Evolutionary conservation across 78 protist species (phyloP).

Genomic region (Dictyostelium discoideum): dicty_2.7 NC_007088.5:3986001-3986500

Average conservation of each 20-base stretch:
- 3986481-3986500: conserved; percentile 57
- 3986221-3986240: conserved; percentile 25
- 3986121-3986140: not conserved
- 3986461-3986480: conserved; percentile 34
- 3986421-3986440: not conserved
- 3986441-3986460: conserved; percentile 1
- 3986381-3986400: conserved; percentile 13
- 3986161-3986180: not conserved
- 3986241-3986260: conserved; percentile 4
- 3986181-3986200: conserved; percentile 23
- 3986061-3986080: conserved; percentile 8
- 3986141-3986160: not conserved
- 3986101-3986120: no score
- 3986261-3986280: not conserved
- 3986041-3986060: not conserved
- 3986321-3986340: not conserved
- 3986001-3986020: conserved; percentile 1
- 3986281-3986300: not conserved
- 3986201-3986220: conserved; percentile 8
- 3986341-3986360: conserved; percentile 10
- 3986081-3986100: conserved; percentile 18
- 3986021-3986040: conserved; percentile 15
- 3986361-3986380: not conserved
- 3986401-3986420: not conserved
- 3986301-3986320: conserved; percentile 5